Evolutionary conservation across 2,329 filamentous ascomycete genomes (phyloP).

Genomic region (Fusarium drepaniforme): DNA sequence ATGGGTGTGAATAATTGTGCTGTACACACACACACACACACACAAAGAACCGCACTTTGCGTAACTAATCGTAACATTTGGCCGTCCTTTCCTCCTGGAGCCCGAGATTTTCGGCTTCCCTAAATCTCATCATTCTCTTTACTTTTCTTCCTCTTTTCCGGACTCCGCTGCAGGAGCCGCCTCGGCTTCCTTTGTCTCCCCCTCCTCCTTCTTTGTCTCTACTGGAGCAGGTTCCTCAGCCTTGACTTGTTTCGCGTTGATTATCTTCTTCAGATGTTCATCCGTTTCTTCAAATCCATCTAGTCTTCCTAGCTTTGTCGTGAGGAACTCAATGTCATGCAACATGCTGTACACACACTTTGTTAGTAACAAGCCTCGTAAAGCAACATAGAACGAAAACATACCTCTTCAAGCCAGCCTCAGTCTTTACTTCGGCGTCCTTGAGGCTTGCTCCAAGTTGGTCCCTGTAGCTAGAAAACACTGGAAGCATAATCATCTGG

Average conservation of each 20-base stretch:
- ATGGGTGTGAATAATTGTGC: neutral
- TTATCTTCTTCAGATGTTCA: constrained; percentile 73
- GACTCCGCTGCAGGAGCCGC: constrained; percentile 27
- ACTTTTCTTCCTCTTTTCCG: constrained; percentile 36
- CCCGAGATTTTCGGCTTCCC: constrained; percentile 11
- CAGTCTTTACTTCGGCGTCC: constrained; percentile 73
- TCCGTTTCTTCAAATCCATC: constrained; percentile 84
- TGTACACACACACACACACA: neutral
- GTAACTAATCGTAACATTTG: constrained; percentile 19
- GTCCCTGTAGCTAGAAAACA: constrained; percentile 85
- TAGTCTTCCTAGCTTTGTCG: constrained; percentile 78
- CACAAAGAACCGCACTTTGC: constrained; percentile 13
- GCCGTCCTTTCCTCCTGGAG: constrained; percentile 8
- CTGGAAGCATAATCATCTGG: constrained; percentile 85
- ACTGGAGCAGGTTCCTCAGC: constrained; percentile 22
- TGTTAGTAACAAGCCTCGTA: constrained; percentile 21
- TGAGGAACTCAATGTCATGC: constrained; percentile 80
- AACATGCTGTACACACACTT: constrained; percentile 70
- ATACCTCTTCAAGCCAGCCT: constrained; percentile 78
- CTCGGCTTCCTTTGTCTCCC: constrained; percentile 24
- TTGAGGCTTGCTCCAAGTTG: constrained; percentile 81
- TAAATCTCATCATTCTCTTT: constrained; percentile 11
- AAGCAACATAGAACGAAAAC: constrained; percentile 40
- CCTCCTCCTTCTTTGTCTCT: constrained; percentile 21
- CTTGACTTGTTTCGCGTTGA: constrained; percentile 67